A percentile compares a stretch with the other conserved stretches of the same genome.
phyloP scores from a whole-genome alignment of 164 flowering plant species.

The Brasenia schreberi region DNA sequence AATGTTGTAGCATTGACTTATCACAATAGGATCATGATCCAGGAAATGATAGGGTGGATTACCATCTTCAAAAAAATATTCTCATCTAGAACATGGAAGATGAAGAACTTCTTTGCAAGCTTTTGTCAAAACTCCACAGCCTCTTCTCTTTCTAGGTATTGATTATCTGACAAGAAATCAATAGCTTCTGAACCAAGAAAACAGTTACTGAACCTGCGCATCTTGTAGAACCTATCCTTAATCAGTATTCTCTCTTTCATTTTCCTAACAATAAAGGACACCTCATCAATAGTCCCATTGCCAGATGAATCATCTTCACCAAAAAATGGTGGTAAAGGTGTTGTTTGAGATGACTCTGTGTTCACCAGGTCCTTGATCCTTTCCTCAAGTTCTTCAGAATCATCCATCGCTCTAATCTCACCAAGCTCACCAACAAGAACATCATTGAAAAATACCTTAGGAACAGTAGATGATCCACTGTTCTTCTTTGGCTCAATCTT shows the following conservation, averaged over 20 bases:
- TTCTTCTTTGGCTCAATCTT: slow-evolving; percentile 58
- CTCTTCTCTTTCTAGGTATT: slow-evolving; percentile 71
- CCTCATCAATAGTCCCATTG: slow-evolving; percentile 60
- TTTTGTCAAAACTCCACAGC: too few species aligned
- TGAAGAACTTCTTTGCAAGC: too few species aligned
- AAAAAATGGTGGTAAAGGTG: slow-evolving; percentile 78
- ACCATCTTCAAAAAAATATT: slow-evolving; percentile 77
- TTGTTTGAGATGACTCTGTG: slow-evolving; percentile 45
- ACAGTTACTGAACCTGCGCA: slow-evolving; percentile 65
- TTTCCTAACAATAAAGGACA: slow-evolving; percentile 48
- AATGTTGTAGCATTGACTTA: slow-evolving; percentile 64
- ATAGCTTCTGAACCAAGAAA: slow-evolving; percentile 80
- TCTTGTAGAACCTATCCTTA: slow-evolving; percentile 64
- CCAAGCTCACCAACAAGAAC: slow-evolving; percentile 46
- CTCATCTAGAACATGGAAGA: slow-evolving; percentile 63
- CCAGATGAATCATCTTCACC: slow-evolving; percentile 78
- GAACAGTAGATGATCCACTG: slow-evolving; percentile 59
- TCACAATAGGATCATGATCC: slow-evolving; percentile 69
- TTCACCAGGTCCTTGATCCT: slow-evolving; percentile 42
- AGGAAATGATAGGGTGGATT: slow-evolving; percentile 69
- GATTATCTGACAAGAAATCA: slow-evolving; percentile 72
- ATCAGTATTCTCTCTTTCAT: slow-evolving; percentile 51
- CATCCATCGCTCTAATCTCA: slow-evolving; percentile 52
- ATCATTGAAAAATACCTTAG: slow-evolving; percentile 68
- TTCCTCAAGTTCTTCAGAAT: slow-evolving; percentile 52